Conservation (phyloP, 768 basidiomycete genomes). For the Calocybe cyanea region DNA sequence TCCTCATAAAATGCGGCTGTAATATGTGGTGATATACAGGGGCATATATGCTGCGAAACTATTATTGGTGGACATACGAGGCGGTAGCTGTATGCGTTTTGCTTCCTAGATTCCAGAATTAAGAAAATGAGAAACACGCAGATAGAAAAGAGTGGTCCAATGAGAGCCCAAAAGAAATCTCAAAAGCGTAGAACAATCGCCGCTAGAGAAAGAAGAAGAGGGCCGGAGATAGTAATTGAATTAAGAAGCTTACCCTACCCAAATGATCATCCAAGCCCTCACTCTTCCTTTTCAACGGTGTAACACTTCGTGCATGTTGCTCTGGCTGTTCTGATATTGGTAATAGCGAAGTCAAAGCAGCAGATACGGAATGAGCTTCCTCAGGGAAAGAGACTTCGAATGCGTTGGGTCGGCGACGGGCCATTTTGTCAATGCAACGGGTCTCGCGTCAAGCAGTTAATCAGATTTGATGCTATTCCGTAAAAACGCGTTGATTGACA, state of each 20-base stretch:
- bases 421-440: no score
- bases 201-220: background rate
- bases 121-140: no score
- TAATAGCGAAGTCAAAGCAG: conserved; percentile 3
- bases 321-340: conserved; percentile 1
- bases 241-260: conserved; percentile 17
- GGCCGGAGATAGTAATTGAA: background rate
- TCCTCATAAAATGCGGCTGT: conserved; percentile 38
- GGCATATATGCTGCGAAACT: no score
- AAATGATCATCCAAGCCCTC: conserved; percentile 10
- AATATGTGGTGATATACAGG: background rate
- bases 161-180: background rate
- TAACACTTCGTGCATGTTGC: background rate
- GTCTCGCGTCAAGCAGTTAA: no score
- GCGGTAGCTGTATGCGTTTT: conserved; percentile 23
- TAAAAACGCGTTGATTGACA: no score
- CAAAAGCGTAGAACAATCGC: background rate
- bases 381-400: conserved; percentile 52
- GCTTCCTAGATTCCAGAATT: no score
- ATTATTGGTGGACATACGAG: conserved; percentile 7
- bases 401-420: conserved; percentile 45
- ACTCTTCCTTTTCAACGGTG: conserved; percentile 20
- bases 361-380: conserved; percentile 22
- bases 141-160: no score
- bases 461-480: no score